A percentile compares a stretch with the other conserved stretches of the same genome.
Conservation (phyloP, 495 filamentous ascomycete species). For the Aspergillus leporis region DNA sequence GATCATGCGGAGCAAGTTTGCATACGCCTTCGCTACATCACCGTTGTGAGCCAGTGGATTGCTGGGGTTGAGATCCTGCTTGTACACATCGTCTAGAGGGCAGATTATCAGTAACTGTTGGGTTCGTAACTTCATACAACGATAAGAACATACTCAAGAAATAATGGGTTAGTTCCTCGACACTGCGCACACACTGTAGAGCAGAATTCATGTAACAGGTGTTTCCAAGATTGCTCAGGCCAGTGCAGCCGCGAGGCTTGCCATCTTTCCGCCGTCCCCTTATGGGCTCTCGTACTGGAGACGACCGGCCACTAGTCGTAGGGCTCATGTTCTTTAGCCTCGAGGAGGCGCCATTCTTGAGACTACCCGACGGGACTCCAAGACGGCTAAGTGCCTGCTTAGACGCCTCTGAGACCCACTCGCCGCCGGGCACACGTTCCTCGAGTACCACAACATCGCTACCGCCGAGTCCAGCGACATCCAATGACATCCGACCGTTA, state of each 20-base stretch:
- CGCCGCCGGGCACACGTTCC: conserved; percentile 63
- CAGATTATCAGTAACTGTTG: conserved; percentile 23
- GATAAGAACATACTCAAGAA: conserved; percentile 62
- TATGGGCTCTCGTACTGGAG: conserved; percentile 56
- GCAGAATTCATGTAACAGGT: conserved; percentile 99
- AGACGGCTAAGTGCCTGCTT: conserved; percentile 40
- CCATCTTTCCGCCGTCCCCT: conserved; percentile 68
- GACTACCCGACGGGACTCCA: conserved; percentile 39
- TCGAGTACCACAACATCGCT: conserved; percentile 76
- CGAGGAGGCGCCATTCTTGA: conserved; percentile 35
- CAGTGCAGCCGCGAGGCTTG: conserved; percentile 69
- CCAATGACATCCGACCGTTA: conserved; percentile 67
- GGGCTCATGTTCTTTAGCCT: conserved; percentile 41
- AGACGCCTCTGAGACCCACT: conserved; percentile 62
- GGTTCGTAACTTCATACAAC: conserved; percentile 5
- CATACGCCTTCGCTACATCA: conserved; percentile 79
- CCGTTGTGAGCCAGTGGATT: conserved; percentile 86
- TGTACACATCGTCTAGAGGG: conserved; percentile 61
- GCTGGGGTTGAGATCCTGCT: conserved; percentile 73
- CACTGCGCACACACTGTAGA: conserved; percentile 85
- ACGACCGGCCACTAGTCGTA: conserved; percentile 59
- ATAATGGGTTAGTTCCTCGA: conserved; percentile 88
- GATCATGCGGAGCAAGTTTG: conserved; percentile 67
- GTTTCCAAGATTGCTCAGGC: conserved; percentile 88
- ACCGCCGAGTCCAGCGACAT: conserved; percentile 62